These are phyloP conservation scores for Eremothecium sinecaudum DNA, from an alignment of 1,139 yeast genomes.

Conservation along the genomic window DNA sequence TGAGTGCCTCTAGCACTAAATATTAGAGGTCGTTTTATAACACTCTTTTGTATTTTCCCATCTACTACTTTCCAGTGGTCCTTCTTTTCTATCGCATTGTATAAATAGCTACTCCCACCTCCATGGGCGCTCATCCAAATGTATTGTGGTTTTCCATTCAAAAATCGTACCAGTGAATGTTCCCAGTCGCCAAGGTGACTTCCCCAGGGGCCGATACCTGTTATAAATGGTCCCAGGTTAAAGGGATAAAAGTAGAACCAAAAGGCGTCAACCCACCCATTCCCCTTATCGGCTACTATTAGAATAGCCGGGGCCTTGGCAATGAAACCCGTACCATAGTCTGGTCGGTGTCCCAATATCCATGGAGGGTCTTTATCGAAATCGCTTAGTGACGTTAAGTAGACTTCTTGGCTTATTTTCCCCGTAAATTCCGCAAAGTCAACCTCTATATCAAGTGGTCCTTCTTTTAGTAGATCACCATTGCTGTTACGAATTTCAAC, in stretches of 20 bases:
- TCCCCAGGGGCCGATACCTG: constrained; percentile 97
- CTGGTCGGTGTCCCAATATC: constrained; percentile 73
- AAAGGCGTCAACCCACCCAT: constrained; percentile 80
- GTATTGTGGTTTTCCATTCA: constrained; percentile 70
- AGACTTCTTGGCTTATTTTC: constrained; percentile 33
- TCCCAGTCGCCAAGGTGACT: constrained; percentile 99
- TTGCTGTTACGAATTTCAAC: constrained; percentile 37
- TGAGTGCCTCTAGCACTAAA: constrained; percentile 94
- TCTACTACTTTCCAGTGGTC: constrained; percentile 30
- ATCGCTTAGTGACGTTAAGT: constrained; percentile 58
- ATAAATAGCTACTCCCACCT: constrained; percentile 86
- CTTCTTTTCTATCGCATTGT: constrained; percentile 63
- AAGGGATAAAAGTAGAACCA: constrained; percentile 96
- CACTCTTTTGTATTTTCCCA: constrained; percentile 27
- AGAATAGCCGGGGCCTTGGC: constrained; percentile 71
- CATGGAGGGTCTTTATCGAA: constrained; percentile 64
- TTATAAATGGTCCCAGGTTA: constrained; percentile 90
- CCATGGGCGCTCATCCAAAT: constrained; percentile 99
- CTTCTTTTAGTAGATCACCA: constrained; percentile 28
- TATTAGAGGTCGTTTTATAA: constrained; percentile 52
- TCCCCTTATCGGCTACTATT: constrained; percentile 82
- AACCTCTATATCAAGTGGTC: constrained; percentile 16
- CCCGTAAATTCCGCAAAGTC: constrained; percentile 19
- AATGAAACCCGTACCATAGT: constrained; percentile 59
- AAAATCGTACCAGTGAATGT: constrained; percentile 78